phyloP scores from a whole-genome alignment of 768 basidiomycete genomes.

The Podaxis sp. region DNA sequence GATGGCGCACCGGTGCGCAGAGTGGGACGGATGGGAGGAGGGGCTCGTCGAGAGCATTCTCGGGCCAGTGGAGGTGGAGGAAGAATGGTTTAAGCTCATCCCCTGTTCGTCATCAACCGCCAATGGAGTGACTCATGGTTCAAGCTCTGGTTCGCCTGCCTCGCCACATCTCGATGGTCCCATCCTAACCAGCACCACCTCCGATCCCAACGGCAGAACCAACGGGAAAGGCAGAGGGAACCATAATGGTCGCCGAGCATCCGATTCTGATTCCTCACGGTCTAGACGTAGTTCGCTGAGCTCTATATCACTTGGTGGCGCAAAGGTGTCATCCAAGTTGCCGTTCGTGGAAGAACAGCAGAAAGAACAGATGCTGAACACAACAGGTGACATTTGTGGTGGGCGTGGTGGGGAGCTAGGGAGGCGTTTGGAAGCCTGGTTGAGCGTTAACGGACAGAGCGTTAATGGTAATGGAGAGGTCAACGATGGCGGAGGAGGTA shows the following conservation, averaged over 20 bases:
- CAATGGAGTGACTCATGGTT: slow-evolving; percentile 15
- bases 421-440: slow-evolving; percentile 72
- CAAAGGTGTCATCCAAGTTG: slow-evolving; percentile 41
- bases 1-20: slow-evolving; percentile 76
- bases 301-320: slow-evolving; percentile 12
- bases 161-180: slow-evolving; percentile 2
- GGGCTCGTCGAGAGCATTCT: slow-evolving; percentile 75
- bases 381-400: slow-evolving; percentile 75
- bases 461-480: slow-evolving; percentile 36
- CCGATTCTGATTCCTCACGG: slow-evolving; percentile 2
- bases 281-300: slow-evolving; percentile 11
- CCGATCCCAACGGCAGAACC: neutral
- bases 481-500: slow-evolving; percentile 30
- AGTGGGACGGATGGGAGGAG: slow-evolving; percentile 94
- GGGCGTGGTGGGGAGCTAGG: slow-evolving; percentile 80
- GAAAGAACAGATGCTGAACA: slow-evolving; percentile 68
- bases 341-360: slow-evolving; percentile 62
- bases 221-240: neutral
- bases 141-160: slow-evolving; percentile 24
- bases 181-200: neutral
- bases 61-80: slow-evolving; percentile 68
- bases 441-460: slow-evolving; percentile 48
- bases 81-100: slow-evolving; percentile 59
- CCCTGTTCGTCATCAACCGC: slow-evolving; percentile 3
- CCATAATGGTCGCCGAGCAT: neutral